These are phyloP conservation scores for Trichoderma sp. DNA, from an alignment of 2,329 filamentous ascomycete species.

Conservation along the genomic window DNA sequence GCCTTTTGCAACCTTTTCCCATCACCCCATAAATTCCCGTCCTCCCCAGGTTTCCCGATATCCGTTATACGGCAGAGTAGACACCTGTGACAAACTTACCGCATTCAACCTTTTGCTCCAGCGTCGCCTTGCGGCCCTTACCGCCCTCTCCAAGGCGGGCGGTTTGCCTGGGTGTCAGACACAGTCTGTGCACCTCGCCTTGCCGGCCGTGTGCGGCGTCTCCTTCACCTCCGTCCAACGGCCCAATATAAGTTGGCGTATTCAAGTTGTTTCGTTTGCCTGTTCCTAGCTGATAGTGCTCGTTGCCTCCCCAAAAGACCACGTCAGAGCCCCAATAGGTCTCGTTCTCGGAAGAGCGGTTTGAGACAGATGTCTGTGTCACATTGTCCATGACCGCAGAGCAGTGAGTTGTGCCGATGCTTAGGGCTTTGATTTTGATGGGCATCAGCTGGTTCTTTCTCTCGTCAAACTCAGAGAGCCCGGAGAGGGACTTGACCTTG, in stretches of 20 bases:
- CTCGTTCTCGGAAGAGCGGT: constrained; percentile 60
- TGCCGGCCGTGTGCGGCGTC: constrained; percentile 62
- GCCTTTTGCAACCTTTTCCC: neutral
- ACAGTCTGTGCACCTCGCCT: constrained; percentile 70
- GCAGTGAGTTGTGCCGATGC: constrained; percentile 77
- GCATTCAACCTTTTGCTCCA: constrained; percentile 89
- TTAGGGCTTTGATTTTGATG: constrained; percentile 73
- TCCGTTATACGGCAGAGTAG: constrained; percentile 61
- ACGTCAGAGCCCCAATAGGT: constrained; percentile 89
- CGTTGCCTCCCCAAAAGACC: constrained; percentile 93
- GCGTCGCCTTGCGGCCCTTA: constrained; percentile 66
- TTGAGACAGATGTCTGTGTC: constrained; percentile 62
- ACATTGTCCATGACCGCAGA: constrained; percentile 83
- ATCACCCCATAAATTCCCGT: neutral
- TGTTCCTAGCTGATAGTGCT: constrained; percentile 89
- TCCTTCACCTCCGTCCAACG: constrained; percentile 63
- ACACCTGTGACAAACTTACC: constrained; percentile 80
- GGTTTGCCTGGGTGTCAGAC: constrained; percentile 76
- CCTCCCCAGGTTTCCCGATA: neutral
- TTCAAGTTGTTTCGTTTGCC: constrained; percentile 82
- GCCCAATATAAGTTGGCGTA: constrained; percentile 75
- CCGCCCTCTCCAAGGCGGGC: constrained; percentile 62
- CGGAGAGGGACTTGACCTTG: constrained; percentile 81
- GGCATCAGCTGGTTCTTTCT: constrained; percentile 65
- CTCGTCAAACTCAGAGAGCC: constrained; percentile 87